Conservation (phyloP, 495 filamentous ascomycete species). For the Aspergillus bridgeri region DNA sequence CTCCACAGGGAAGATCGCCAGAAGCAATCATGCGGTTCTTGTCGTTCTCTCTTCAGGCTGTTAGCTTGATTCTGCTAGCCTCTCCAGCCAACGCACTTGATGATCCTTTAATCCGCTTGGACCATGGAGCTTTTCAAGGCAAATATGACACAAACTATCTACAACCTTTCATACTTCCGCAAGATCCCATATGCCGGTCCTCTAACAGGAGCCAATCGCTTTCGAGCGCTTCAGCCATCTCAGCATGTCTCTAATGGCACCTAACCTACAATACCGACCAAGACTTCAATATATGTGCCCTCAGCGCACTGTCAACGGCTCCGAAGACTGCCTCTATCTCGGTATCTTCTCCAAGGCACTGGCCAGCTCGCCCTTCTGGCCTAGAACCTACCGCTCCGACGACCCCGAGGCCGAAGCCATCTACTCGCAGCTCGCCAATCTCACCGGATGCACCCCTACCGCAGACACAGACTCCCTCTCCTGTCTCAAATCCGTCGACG, state of each 20-base stretch:
- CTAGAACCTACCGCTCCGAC: conserved; percentile 53
- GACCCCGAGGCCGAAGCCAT: conserved; percentile 46
- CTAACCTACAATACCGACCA: conserved; percentile 58
- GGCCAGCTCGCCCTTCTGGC: conserved; percentile 61
- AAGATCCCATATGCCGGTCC: conserved; percentile 60
- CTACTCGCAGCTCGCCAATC: conserved; percentile 40
- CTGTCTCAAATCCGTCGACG: conserved; percentile 49
- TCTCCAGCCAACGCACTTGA: conserved; percentile 17
- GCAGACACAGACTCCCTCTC: conserved; percentile 33
- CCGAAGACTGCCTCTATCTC: conserved; percentile 61
- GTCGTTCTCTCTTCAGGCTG: not conserved
- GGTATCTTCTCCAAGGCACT: conserved; percentile 55
- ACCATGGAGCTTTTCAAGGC: conserved; percentile 59
- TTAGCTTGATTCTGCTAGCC: conserved; percentile 8
- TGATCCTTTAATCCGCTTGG: conserved; percentile 34
- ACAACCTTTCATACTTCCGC: conserved; percentile 52
- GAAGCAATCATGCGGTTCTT: conserved; percentile 8
- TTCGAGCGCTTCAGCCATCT: conserved; percentile 54
- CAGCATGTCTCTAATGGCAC: conserved; percentile 38
- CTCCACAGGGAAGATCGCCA: not conserved
- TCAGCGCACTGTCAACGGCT: conserved; percentile 55
- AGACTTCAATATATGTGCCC: conserved; percentile 56
- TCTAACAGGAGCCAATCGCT: conserved; percentile 52
- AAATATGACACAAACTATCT: conserved; percentile 43
- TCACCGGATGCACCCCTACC: conserved; percentile 45